These are phyloP conservation scores for Sabuloglossum arenarium DNA, from an alignment of 495 filamentous ascomycete genomes.

Conservation along the genomic window DNA sequence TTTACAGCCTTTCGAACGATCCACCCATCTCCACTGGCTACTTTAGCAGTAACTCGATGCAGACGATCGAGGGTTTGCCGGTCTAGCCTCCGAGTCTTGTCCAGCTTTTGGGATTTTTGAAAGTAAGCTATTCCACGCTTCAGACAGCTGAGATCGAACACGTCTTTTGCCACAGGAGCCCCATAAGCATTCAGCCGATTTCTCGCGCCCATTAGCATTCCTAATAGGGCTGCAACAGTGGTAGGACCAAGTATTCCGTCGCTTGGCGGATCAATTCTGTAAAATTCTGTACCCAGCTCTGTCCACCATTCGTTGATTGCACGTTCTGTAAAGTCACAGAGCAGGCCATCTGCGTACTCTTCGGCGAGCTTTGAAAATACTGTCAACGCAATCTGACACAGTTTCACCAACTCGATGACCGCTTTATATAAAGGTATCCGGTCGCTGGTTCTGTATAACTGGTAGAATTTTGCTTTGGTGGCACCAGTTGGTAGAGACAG, in stretches of 20 bases:
- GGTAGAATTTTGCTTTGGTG: slow-evolving; percentile 77
- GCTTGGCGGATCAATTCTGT: slow-evolving; percentile 74
- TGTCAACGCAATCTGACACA: slow-evolving; percentile 75
- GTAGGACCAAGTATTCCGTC: slow-evolving; percentile 86
- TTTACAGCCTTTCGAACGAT: slow-evolving; percentile 79
- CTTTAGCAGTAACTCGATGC: slow-evolving; percentile 67
- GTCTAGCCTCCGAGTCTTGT: slow-evolving; percentile 57
- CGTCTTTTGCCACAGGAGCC: slow-evolving; percentile 75
- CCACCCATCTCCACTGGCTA: slow-evolving; percentile 62
- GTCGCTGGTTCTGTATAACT: slow-evolving; percentile 73
- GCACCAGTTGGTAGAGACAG: slow-evolving; percentile 54
- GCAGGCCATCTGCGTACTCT: slow-evolving; percentile 80
- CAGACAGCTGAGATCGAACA: slow-evolving; percentile 62
- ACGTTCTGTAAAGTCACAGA: slow-evolving; percentile 83
- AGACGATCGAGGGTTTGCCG: slow-evolving; percentile 62
- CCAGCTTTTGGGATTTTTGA: slow-evolving; percentile 71
- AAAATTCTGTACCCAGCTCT: slow-evolving; percentile 75
- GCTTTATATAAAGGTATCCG: slow-evolving; percentile 52
- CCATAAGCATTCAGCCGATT: slow-evolving; percentile 68
- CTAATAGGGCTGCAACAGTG: slow-evolving; percentile 72
- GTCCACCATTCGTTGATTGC: slow-evolving; percentile 93
- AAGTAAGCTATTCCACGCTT: slow-evolving; percentile 73
- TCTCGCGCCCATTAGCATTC: slow-evolving; percentile 70
- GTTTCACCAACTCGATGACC: slow-evolving; percentile 75
- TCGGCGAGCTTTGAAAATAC: slow-evolving; percentile 70